Evolutionary conservation across 441 rosid species (phyloP).

Genomic region (Aquilaria agallochum): DNA sequence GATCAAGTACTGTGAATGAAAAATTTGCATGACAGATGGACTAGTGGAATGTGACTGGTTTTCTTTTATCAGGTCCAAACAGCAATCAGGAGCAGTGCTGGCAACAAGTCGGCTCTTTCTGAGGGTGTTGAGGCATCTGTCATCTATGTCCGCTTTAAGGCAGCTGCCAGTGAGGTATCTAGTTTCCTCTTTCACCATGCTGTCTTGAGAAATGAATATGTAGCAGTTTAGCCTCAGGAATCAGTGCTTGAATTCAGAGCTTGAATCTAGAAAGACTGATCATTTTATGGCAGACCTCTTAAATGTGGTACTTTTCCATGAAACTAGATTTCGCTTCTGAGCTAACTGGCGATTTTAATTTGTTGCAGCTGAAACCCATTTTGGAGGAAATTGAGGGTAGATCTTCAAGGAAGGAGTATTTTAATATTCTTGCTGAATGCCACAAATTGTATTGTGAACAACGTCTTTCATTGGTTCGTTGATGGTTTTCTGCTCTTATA

Average conservation of each 20-base stretch:
- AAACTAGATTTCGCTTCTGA: not conserved
- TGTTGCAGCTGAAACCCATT: conserved; percentile 84
- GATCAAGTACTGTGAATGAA: conserved; percentile 18
- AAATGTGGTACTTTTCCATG: conserved; percentile 4
- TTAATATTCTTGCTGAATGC: conserved; percentile 84
- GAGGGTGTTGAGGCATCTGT: conserved; percentile 98
- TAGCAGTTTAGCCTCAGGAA: conserved; percentile 2
- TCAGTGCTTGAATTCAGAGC: not conserved
- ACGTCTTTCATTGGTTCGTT: conserved; percentile 83
- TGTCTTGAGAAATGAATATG: not conserved
- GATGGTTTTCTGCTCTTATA: conserved; percentile 7
- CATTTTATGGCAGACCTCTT: not conserved
- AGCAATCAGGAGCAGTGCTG: conserved; percentile 68
- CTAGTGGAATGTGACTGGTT: conserved; percentile 11
- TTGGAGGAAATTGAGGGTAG: conserved; percentile 93
- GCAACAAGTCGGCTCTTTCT: conserved; percentile 68
- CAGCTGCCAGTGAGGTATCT: conserved; percentile 90
- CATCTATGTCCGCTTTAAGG: conserved; percentile 94
- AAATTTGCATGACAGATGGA: not conserved
- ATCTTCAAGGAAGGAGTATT: conserved; percentile 88
- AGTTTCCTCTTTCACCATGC: conserved; percentile 7
- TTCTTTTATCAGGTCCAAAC: conserved; percentile 66
- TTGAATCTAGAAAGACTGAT: conserved; percentile 6
- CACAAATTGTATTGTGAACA: conserved; percentile 95
- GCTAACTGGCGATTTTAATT: conserved; percentile 14